Evolutionary conservation across 805 yeast species (phyloP).

Genomic region (Scheffersomyces stipitis): DNA sequence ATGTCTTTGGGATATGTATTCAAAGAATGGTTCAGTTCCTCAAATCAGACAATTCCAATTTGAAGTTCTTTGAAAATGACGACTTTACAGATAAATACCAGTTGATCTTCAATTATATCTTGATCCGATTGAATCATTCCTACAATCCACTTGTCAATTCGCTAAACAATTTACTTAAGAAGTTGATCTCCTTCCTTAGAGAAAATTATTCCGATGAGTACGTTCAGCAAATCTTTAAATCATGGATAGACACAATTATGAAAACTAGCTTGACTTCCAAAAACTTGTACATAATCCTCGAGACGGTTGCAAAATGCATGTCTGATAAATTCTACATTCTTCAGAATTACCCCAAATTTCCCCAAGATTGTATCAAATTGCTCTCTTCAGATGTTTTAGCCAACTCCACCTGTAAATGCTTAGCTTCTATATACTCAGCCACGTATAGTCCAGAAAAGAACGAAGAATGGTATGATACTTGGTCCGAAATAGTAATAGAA

Average conservation of each 20-base stretch:
- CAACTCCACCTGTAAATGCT: slow-evolving; percentile 61
- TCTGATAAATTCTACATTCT: slow-evolving; percentile 43
- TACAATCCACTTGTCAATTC: slow-evolving; percentile 73
- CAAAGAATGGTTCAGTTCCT: slow-evolving; percentile 50
- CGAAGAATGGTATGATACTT: slow-evolving; percentile 48
- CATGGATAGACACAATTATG: slow-evolving; percentile 50
- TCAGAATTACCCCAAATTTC: slow-evolving; percentile 44
- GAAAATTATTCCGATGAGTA: slow-evolving; percentile 12
- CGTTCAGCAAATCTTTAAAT: slow-evolving; percentile 22
- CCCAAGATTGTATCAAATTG: slow-evolving; percentile 44
- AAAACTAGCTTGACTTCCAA: slow-evolving; percentile 48
- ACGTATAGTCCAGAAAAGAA: slow-evolving; percentile 14
- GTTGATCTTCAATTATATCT: slow-evolving; percentile 49
- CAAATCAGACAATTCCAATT: slow-evolving; percentile 9
- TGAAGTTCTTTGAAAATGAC: slow-evolving; percentile 11
- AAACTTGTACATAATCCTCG: slow-evolving; percentile 61
- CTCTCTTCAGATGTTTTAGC: slow-evolving; percentile 64
- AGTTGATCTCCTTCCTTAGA: slow-evolving; percentile 43
- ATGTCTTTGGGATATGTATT: slow-evolving; percentile 65
- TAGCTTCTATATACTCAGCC: slow-evolving; percentile 33
- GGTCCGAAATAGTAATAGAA: slow-evolving; percentile 45
- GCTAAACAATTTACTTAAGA: slow-evolving; percentile 57
- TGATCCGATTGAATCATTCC: slow-evolving; percentile 71
- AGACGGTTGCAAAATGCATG: slow-evolving; percentile 48
- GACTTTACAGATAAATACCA: slow-evolving; percentile 2